Evolutionary conservation across 2,329 filamentous ascomycete genomes (phyloP), one percentile per base, ranked within the genome.

Genomic region (Xylariaceae sp.): DNA sequence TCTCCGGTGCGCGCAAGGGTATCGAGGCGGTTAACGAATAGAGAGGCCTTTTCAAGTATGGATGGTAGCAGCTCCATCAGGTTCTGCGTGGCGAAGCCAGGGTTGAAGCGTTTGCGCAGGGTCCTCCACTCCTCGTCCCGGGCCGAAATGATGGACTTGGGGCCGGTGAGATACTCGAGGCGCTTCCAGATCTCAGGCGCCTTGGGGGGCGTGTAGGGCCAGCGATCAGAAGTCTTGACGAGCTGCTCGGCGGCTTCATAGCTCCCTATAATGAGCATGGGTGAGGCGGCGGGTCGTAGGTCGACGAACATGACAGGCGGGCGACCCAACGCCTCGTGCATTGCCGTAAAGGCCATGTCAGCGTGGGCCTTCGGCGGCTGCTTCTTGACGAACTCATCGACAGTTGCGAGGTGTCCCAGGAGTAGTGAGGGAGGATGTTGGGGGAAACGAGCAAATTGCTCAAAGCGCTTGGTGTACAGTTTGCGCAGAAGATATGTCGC

Each of bases 231-330:
- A 2, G 69, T 50, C n/a, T 62, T 67, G 0, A 72, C 66, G 18
- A 75, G 54, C 48, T 76, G 73, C 58, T 77, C 75, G 10, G 75
- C 74, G 7, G 75, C 54, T 2, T 71, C 67, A 37, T 75, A 68
- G 53, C 57, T 70, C 14, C 56, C 52, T 7, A 77, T 49, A 19
- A 75, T 20, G 9, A 70, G 56, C 58, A 77, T 65, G 10, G 74
- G 69, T 9, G 56, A 65, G 16, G 50, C 60, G n/a, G 71, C 42
- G 2, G 75, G 75, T 12, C 21, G 12, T 16, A 43, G 6, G n/a
- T 47, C 37, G 7, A 12, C 32, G n/a, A n/a, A 52, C 44, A 44
- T 14, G 44, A 44, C 29, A 43, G 44, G 29, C 50, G 44, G n/a
- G 47, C 50, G 23, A 37, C 44, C 23, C 9, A 18, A 9, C 16